Base-by-base conservation (phyloP, 768 basidiomycete species). In the Asterophora lycoperdoides region DNA sequence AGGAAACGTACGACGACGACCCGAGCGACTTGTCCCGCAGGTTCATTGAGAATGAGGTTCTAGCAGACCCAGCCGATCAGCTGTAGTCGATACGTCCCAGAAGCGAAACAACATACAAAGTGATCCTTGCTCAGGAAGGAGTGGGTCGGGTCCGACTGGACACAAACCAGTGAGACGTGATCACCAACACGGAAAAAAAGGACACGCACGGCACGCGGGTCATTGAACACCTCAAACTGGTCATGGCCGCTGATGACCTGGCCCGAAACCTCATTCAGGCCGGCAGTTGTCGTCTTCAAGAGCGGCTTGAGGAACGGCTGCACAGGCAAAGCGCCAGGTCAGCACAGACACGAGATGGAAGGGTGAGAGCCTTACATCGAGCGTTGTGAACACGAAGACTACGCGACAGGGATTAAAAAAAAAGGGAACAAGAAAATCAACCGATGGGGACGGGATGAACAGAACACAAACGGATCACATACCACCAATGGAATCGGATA, bases 121-220 rank as follows among this genome's bases (percentile, higher is more conserved):
- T 93, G 89, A 61, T 93, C 89, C 68, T 92, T 92, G 62, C 86
- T 89, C 65, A 93, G 65, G 73, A 89, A 89, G 3, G 88, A 91
- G 62, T 92, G 89, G 2, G 89, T 93, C 3, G 90, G 90, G 61
- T 93, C 90, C 29, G 84, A 86, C 82, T 89, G 56, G 1, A 30
- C n/a, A 20, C 26, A 29, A 26, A 30, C 14, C 19, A 53, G n/a
- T 59, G 41, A 28, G 41, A 41, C 40, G n/a, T 35, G 30, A 5
- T 20, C 6, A 38, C 14, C 20, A 20, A 20, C 35, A 64, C 53
- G 13, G 61, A 17, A 28, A 32, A 1, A 63, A 2, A 28, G n/a
- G 6, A 63, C 51, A 74, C 75, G 61, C 56, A 87, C 86, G 11
- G 89, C 86, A 50, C 78, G 70, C 1, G 88, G 84, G 63, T 92